These are phyloP conservation scores for Xylaria sp. DNA, from an alignment of 2,329 filamentous ascomycete genomes.

Conservation along the genomic window DNA sequence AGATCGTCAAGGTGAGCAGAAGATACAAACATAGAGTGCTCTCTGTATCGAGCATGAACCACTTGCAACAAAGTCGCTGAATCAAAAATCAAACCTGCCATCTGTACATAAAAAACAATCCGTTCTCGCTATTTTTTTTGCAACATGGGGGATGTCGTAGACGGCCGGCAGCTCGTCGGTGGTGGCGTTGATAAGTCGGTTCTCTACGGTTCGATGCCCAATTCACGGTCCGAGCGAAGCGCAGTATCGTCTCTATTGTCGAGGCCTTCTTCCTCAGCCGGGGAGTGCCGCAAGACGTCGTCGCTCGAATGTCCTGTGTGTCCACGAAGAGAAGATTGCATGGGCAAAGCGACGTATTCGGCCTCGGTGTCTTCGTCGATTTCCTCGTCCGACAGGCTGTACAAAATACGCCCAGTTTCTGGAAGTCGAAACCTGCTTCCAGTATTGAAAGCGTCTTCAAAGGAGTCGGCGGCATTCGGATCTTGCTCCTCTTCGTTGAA, in stretches of 20 bases:
- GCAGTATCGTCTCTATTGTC: conserved; percentile 12
- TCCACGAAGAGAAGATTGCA: conserved; percentile 25
- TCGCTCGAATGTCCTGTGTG: conserved; percentile 31
- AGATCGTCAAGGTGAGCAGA: no score
- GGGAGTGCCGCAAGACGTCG: conserved; percentile 5
- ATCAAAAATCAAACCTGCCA: no score
- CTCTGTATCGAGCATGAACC: no score
- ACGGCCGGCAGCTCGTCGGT: no score
- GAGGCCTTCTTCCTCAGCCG: not conserved
- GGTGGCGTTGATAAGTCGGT: no score
- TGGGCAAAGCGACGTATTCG: conserved; percentile 8
- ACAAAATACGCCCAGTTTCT: not conserved
- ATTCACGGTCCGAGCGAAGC: conserved; percentile 6
- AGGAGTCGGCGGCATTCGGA: conserved; percentile 1
- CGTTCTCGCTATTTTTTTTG: no score
- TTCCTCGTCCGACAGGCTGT: not conserved
- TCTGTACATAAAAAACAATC: no score
- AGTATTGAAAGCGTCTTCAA: not conserved
- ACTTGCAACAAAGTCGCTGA: no score
- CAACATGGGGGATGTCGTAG: no score
- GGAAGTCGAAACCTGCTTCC: not conserved
- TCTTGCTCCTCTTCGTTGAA: conserved; percentile 17
- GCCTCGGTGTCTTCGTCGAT: not conserved
- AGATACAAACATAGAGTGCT: no score
- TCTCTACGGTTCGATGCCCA: no score